Percentiles rank a stretch among this genome's conserved stretches.
These are phyloP conservation scores for Ophiostoma tasmaniense DNA, from an alignment of 2,329 filamentous ascomycete genomes.

Conservation along the genomic window DNA sequence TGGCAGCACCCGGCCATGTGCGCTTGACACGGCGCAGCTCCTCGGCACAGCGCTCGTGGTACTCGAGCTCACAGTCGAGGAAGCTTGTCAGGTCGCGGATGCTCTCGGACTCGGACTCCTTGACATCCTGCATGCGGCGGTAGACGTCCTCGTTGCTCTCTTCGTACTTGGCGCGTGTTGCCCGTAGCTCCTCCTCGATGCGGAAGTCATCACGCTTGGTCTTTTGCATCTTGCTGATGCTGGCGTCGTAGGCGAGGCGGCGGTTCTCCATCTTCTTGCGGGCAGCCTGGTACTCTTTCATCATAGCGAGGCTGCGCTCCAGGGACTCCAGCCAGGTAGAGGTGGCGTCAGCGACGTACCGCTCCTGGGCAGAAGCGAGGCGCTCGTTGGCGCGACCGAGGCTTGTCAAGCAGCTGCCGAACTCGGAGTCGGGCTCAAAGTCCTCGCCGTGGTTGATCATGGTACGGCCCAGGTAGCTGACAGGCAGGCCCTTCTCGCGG, in stretches of 20 bases:
- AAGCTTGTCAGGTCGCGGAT: slow-evolving; percentile 72
- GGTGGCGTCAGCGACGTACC: slow-evolving; percentile 68
- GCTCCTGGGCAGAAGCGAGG: slow-evolving; percentile 76
- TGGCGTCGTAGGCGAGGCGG: slow-evolving; percentile 83
- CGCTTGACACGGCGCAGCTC: slow-evolving; percentile 55
- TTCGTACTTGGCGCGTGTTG: slow-evolving; percentile 91
- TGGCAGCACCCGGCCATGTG: slow-evolving; percentile 32
- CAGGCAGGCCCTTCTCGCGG: slow-evolving; percentile 75
- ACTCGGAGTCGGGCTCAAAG: slow-evolving; percentile 83
- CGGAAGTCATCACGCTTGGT: slow-evolving; percentile 89
- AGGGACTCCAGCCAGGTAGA: slow-evolving; percentile 84
- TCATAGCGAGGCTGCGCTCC: slow-evolving; percentile 80
- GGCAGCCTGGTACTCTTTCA: slow-evolving; percentile 92
- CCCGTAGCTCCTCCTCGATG: slow-evolving; percentile 82
- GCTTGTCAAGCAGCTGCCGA: slow-evolving; percentile 73
- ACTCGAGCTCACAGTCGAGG: slow-evolving; percentile 80
- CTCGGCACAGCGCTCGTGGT: slow-evolving; percentile 83
- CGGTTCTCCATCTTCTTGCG: slow-evolving; percentile 92
- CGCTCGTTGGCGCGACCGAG: slow-evolving; percentile 84
- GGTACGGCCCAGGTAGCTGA: slow-evolving; percentile 69
- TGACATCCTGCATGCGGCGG: slow-evolving; percentile 91
- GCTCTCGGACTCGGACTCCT: slow-evolving; percentile 79
- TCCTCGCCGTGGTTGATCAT: slow-evolving; percentile 90
- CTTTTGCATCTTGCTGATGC: slow-evolving; percentile 83
- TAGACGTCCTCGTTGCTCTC: slow-evolving; percentile 88